phyloP scores from a whole-genome alignment of 2,329 filamentous ascomycete genomes.

The Corinectria fuckeliana region DNA sequence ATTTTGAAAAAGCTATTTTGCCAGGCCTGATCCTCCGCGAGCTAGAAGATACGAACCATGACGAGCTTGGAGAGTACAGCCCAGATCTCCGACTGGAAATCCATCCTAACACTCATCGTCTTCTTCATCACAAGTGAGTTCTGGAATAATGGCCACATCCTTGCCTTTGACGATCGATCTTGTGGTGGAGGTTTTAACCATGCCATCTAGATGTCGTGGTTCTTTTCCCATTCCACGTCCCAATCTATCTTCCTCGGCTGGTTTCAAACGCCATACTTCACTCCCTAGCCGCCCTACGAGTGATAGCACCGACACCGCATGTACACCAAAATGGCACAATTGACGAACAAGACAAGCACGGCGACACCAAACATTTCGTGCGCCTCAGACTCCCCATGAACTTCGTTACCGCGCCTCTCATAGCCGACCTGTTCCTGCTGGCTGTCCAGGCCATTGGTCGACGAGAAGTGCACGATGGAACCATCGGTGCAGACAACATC shows the following conservation, averaged over 20 bases:
- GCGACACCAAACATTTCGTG: slow-evolving; percentile 48
- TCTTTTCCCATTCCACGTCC: slow-evolving; percentile 71
- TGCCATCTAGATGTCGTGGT: slow-evolving; percentile 68
- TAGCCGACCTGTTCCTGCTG: slow-evolving; percentile 74
- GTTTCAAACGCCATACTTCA: slow-evolving; percentile 54
- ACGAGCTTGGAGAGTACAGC: slow-evolving; percentile 26
- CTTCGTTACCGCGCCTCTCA: slow-evolving; percentile 72
- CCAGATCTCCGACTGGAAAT: slow-evolving; percentile 68
- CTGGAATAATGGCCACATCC: neutral
- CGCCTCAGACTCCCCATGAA: slow-evolving; percentile 69
- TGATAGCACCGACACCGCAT: slow-evolving; percentile 54
- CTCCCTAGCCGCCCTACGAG: slow-evolving; percentile 46
- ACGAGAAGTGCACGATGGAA: slow-evolving; percentile 72
- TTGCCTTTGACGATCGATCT: neutral
- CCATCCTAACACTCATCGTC: slow-evolving; percentile 72
- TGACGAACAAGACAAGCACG: slow-evolving; percentile 32
- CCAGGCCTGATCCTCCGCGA: neutral
- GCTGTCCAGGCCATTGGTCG: slow-evolving; percentile 72
- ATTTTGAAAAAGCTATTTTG: neutral
- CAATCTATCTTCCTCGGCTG: slow-evolving; percentile 62
- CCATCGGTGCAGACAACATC: slow-evolving; percentile 69
- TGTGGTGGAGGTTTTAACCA: neutral
- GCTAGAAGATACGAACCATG: slow-evolving; percentile 10
- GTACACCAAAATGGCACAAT: slow-evolving; percentile 30
- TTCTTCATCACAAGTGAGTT: slow-evolving; percentile 74